phyloP scores from a whole-genome alignment of 116 monocot genomes.

The Papilionanthe hybrid region DNA sequence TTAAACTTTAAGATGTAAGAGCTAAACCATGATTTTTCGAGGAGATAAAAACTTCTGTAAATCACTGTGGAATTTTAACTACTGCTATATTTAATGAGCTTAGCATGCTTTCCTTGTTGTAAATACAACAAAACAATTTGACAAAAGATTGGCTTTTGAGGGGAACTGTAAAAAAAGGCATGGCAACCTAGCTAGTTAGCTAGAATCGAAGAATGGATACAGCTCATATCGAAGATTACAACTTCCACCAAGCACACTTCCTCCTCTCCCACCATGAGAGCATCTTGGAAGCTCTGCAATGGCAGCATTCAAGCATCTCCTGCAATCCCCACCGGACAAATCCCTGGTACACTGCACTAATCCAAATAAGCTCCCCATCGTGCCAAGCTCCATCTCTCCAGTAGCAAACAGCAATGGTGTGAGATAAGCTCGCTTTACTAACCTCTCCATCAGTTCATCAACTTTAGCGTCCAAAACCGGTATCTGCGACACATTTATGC shows the following conservation, averaged over 20 bases:
- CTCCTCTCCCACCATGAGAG: constrained; percentile 13
- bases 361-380: constrained; percentile 13
- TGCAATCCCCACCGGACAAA: constrained; percentile 14
- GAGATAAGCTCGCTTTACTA: background rate
- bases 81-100: too few relatives aligned
- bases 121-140: too few relatives aligned
- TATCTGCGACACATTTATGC: background rate
- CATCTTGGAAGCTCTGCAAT: background rate
- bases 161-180: background rate
- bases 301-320: constrained; percentile 16
- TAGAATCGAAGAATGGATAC: constrained; percentile 20
- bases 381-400: background rate
- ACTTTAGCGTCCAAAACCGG: background rate
- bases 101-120: too few relatives aligned
- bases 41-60: too few relatives aligned
- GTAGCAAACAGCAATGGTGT: constrained; percentile 17
- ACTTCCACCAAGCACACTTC: constrained; percentile 17
- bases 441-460: constrained; percentile 5
- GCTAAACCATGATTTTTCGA: too few relatives aligned
- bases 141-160: too few relatives aligned
- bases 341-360: constrained; percentile 29
- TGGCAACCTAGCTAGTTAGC: background rate
- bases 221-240: constrained; percentile 30
- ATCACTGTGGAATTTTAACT: too few relatives aligned
- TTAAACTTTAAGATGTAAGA: too few relatives aligned